Evolutionary conservation across 2,329 filamentous ascomycete genomes (phyloP).

Genomic region (Aphanocladium album): DNA sequence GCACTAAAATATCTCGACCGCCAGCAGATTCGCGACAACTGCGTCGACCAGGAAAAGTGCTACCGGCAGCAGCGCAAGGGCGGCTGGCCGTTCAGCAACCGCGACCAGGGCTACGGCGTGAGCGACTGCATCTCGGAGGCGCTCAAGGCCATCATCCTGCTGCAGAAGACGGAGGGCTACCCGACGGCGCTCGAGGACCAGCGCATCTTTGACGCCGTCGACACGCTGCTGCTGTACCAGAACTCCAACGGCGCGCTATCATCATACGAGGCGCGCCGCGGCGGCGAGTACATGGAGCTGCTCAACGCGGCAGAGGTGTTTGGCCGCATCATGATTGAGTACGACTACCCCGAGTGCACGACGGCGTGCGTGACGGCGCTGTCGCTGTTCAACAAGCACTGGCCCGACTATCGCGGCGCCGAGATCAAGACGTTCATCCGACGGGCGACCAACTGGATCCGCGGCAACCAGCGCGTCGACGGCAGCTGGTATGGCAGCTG

Average conservation of each 20-base stretch:
- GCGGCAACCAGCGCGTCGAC: constrained; percentile 67
- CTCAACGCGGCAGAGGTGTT: constrained; percentile 97
- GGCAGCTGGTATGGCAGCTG: constrained; percentile 98
- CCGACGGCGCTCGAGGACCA: constrained; percentile 68
- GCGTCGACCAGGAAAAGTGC: constrained; percentile 68
- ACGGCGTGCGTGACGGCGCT: constrained; percentile 89
- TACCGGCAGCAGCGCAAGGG: constrained; percentile 91
- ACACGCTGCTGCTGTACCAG: constrained; percentile 88
- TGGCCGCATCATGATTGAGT: constrained; percentile 96
- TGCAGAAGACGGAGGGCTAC: constrained; percentile 75
- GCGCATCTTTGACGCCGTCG: constrained; percentile 80
- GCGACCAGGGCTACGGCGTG: constrained; percentile 88
- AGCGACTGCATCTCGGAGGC: constrained; percentile 93
- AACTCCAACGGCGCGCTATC: constrained; percentile 81
- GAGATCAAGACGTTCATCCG: constrained; percentile 72
- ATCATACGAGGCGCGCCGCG: constrained; percentile 82
- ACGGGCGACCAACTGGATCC: constrained; percentile 77
- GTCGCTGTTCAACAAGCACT: constrained; percentile 73
- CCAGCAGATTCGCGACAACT: constrained; percentile 85
- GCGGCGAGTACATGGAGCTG: constrained; percentile 70
- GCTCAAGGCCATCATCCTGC: constrained; percentile 76
- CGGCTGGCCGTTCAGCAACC: constrained; percentile 93
- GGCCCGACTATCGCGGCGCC: constrained; percentile 69
- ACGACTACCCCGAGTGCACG: constrained; percentile 96
- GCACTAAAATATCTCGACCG: constrained; percentile 81